Base-by-base conservation (phyloP, 2,329 filamentous ascomycete species). In the Arthrobotrys iridis region DNA sequence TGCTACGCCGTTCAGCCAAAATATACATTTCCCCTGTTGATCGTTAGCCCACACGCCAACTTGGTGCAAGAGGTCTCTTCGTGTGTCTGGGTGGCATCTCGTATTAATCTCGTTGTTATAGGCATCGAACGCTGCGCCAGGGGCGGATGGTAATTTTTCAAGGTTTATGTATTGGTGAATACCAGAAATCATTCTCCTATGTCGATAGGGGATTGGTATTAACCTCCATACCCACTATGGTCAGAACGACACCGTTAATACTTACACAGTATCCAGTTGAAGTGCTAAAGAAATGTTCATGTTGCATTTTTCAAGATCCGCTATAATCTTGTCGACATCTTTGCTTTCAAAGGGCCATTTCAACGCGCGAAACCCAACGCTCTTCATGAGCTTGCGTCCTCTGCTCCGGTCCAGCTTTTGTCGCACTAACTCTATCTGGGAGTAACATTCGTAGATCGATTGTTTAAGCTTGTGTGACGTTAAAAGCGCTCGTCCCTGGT, bases 1-100 rank as follows among this genome's bases (percentile, higher is more conserved):
- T 1, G 81, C 81, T 77, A 81, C 78, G 8, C 82, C 82, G 11
- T 79, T 80, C 5, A 84, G 77, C 82, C 81, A 84, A 48, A 78
- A 80, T 15, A 80, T 79, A 28, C 67, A 58, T 46, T 71, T 60
- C 10, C 76, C 65, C 1, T 76, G n/a, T 3, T 37, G 18, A 28
- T 59, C 63, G 3, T 63, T 28, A 7, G 28, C 64, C 78, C 76
- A 78, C 7, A 8, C 20, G 45, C 20, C 52, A 6, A 79, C 77
- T 30, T 77, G 52, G 7, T 40, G 24, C 7, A 78, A 59, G n/a
- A 80, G 62, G 35, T 77, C 77, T 24, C 77, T 71, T 57, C 79
- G 76, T 8, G 79, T 79, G 22, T 71, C 60, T 11, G 35, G 63
- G 28, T 79, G 77, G 63, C 79, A 79, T 33, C 22, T 60, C 2